Evolutionary conservation across 2,329 filamentous ascomycete species (phyloP).

Genomic region (Scedosporium dehoogii): DNA sequence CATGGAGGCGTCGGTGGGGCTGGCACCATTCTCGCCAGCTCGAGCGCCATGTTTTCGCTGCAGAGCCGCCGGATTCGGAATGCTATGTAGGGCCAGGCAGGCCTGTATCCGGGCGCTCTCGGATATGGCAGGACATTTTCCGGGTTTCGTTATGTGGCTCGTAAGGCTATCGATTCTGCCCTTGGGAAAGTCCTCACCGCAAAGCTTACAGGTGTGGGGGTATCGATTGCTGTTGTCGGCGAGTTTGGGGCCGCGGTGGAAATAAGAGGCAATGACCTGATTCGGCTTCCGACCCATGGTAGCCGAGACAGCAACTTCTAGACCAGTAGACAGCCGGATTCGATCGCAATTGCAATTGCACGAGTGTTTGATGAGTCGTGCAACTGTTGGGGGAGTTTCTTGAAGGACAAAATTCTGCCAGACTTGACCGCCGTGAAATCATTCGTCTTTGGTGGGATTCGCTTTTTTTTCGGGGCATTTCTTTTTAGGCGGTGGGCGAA

Average conservation of each 20-base stretch:
- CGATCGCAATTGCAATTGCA: background rate
- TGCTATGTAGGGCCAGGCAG: conserved; percentile 61
- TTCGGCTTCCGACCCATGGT: conserved; percentile 77
- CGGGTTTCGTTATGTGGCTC: conserved; percentile 63
- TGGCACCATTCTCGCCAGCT: background rate
- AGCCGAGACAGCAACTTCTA: background rate
- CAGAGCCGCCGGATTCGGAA: conserved; percentile 39
- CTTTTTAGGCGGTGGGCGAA: conserved; percentile 4
- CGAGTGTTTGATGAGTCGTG: background rate
- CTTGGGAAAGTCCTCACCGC: conserved; percentile 82
- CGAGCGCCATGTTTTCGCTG: conserved; percentile 18
- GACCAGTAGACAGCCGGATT: background rate
- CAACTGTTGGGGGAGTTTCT: conserved; percentile 1
- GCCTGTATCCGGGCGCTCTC: conserved; percentile 67
- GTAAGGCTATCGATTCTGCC: conserved; percentile 76
- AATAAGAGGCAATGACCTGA: conserved; percentile 77
- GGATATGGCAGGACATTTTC: conserved; percentile 69
- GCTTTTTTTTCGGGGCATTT: background rate
- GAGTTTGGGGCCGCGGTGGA: conserved; percentile 76
- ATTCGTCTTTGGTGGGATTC: conserved; percentile 3
- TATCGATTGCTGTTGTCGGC: conserved; percentile 87
- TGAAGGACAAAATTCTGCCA: conserved; percentile 5
- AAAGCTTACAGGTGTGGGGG: conserved; percentile 80
- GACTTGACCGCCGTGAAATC: conserved; percentile 7
- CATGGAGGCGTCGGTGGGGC: conserved; percentile 16